Percentiles rank a stretch among this genome's conserved stretches.
phyloP scores from a whole-genome alignment of 495 filamentous ascomycete genomes.

The Podospora australis region DNA sequence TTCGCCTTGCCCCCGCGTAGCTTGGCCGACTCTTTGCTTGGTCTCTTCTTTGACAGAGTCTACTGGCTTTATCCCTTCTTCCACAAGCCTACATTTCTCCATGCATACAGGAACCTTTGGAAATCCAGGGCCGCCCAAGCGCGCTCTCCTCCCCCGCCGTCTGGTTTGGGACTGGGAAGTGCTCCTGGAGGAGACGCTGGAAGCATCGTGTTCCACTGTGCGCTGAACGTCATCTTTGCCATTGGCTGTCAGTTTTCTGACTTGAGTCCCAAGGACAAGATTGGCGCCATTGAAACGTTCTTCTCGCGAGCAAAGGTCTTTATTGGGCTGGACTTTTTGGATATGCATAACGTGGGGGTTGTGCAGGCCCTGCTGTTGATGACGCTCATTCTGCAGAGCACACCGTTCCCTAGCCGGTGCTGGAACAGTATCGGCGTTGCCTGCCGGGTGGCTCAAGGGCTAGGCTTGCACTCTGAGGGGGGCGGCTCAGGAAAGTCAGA shows the following conservation, averaged over 20 bases:
- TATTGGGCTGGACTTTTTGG: slow-evolving; percentile 40
- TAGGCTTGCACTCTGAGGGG: slow-evolving; percentile 39
- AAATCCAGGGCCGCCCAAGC: slow-evolving; percentile 20
- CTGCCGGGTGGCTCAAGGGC: slow-evolving; percentile 40
- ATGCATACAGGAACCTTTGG: slow-evolving; percentile 41
- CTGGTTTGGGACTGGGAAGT: slow-evolving; percentile 35
- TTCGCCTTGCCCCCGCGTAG: slow-evolving; percentile 34
- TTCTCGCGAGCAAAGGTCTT: slow-evolving; percentile 41
- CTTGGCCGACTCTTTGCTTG: slow-evolving; percentile 40
- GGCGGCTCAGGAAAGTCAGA: slow-evolving; percentile 19
- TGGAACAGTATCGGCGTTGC: slow-evolving; percentile 46
- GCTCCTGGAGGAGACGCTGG: slow-evolving; percentile 31
- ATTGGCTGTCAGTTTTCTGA: slow-evolving; percentile 41
- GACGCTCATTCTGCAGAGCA: slow-evolving; percentile 40
- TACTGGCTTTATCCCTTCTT: slow-evolving; percentile 43
- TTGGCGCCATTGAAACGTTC: slow-evolving; percentile 33
- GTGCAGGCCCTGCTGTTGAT: slow-evolving; percentile 43
- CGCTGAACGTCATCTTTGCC: slow-evolving; percentile 42
- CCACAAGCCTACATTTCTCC: slow-evolving; percentile 38
- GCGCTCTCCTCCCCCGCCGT: not conserved
- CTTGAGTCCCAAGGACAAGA: slow-evolving; percentile 30
- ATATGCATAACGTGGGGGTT: slow-evolving; percentile 36
- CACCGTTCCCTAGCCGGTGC: slow-evolving; percentile 39
- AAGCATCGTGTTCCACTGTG: slow-evolving; percentile 39
- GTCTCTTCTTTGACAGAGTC: slow-evolving; percentile 36